These are phyloP conservation scores for Gnomoniopsis sp. DNA, from an alignment of 2,329 filamentous ascomycete species.

Conservation along the genomic window DNA sequence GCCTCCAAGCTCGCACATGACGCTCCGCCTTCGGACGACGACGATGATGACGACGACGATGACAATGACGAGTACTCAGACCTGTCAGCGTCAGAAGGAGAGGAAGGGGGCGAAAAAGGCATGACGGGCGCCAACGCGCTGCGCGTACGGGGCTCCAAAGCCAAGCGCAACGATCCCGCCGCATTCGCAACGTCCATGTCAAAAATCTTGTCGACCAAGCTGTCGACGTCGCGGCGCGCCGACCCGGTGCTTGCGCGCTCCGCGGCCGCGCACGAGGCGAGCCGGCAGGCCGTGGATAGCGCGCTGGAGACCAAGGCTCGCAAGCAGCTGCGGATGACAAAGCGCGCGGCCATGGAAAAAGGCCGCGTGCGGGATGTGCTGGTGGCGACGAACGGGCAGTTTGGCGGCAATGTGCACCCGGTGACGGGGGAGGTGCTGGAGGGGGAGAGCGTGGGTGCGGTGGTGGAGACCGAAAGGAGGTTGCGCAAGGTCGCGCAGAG, in stretches of 20 bases:
- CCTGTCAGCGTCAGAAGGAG: constrained; percentile 33
- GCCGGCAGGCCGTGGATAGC: constrained; percentile 68
- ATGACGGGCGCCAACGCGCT: constrained; percentile 37
- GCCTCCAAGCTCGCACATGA: constrained; percentile 28
- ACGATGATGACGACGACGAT: constrained; percentile 28
- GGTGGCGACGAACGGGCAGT: constrained; percentile 44
- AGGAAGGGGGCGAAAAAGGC: constrained; percentile 35
- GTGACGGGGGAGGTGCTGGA: constrained; percentile 37
- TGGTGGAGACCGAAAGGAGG: constrained; percentile 70
- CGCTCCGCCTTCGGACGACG: constrained; percentile 21
- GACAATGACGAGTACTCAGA: constrained; percentile 36
- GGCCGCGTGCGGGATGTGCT: constrained; percentile 87
- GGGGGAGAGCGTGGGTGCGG: constrained; percentile 48
- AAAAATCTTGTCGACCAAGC: constrained; percentile 87
- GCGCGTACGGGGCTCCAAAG: constrained; percentile 40
- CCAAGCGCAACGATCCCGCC: constrained; percentile 87
- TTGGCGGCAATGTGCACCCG: constrained; percentile 40
- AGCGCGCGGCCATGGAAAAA: constrained; percentile 75
- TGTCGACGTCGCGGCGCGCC: constrained; percentile 73
- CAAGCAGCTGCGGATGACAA: constrained; percentile 75
- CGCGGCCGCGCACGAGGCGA: constrained; percentile 67
- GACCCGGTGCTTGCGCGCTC: constrained; percentile 92
- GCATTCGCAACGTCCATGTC: constrained; percentile 91
- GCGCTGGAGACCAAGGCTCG: constrained; percentile 80
- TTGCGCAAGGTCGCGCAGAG: constrained; percentile 85